Conservation (phyloP, 1,139 yeast species). For the Yamadazyma friedrichii region DNA sequence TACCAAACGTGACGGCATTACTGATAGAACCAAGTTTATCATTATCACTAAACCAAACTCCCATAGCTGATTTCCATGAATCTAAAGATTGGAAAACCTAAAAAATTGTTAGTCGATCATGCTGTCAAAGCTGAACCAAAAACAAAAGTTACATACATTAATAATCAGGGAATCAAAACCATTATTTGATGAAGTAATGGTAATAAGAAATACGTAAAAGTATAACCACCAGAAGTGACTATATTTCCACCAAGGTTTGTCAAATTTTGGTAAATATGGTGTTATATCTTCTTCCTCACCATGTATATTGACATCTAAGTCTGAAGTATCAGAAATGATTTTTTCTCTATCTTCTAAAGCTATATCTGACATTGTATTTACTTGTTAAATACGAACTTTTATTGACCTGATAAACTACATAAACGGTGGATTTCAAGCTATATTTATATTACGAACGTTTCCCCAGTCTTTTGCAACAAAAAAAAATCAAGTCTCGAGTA, state of each 20-base stretch:
- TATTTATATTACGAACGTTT: too few species aligned
- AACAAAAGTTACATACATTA: slow-evolving; percentile 28
- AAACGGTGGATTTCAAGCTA: too few species aligned
- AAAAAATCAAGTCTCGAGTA: too few species aligned
- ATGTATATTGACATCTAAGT: neutral
- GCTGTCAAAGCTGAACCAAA: too few species aligned
- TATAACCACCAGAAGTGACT: slow-evolving; percentile 37
- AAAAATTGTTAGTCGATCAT: too few species aligned
- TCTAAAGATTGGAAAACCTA: slow-evolving; percentile 39
- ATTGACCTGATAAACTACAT: too few species aligned
- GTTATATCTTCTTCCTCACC: slow-evolving; percentile 3
- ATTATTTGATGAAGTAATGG: slow-evolving; percentile 46
- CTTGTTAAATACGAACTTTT: neutral
- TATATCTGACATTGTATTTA: too few species aligned
- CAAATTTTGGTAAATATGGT: slow-evolving; percentile 10
- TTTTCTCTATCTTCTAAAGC: slow-evolving; percentile 2
- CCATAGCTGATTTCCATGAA: slow-evolving; percentile 35
- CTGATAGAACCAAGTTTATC: slow-evolving; percentile 40
- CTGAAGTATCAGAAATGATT: slow-evolving; percentile 4
- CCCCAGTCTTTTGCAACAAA: too few species aligned
- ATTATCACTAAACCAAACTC: slow-evolving; percentile 51
- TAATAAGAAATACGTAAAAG: slow-evolving; percentile 34
- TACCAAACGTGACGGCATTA: slow-evolving; percentile 28
- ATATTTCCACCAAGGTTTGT: slow-evolving; percentile 22
- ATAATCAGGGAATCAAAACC: slow-evolving; percentile 54